These are phyloP conservation scores for Mycena latifolia DNA, from an alignment of 768 basidiomycete genomes.

Conservation along the genomic window DNA sequence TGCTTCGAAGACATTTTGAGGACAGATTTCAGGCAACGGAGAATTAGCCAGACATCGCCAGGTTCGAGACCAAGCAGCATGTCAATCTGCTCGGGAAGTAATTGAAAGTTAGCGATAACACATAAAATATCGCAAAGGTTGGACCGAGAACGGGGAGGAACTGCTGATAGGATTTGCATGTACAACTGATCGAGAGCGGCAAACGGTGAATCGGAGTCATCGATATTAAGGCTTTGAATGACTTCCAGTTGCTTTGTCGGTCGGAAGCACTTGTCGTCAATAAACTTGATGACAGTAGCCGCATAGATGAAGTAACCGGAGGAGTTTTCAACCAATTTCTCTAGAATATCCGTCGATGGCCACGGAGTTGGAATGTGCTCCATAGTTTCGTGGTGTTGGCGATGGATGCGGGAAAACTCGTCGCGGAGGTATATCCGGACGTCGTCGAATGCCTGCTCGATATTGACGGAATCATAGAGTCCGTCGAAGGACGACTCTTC, in stretches of 20 bases:
- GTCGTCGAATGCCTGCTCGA: no score
- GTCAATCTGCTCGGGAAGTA: not conserved
- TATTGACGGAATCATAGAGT: no score
- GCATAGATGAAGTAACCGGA: conserved; percentile 21
- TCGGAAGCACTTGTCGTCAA: conserved; percentile 5
- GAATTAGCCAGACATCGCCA: not conserved
- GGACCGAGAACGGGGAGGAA: not conserved
- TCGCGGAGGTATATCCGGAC: no score
- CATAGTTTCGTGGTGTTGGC: no score
- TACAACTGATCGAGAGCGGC: no score
- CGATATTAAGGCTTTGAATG: not conserved
- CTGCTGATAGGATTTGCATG: no score
- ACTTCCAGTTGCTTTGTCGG: not conserved
- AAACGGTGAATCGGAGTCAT: no score
- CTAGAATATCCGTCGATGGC: not conserved
- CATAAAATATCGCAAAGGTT: not conserved
- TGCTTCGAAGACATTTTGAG: not conserved
- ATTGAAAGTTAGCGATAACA: not conserved
- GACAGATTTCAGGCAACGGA: not conserved
- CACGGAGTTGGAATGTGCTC: conserved; percentile 3
- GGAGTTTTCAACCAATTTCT: not conserved
- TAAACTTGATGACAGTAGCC: not conserved
- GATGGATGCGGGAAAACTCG: no score
- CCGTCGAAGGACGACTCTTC: no score
- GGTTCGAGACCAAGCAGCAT: not conserved